These are phyloP conservation scores for Paxillus involutus DNA, from an alignment of 768 basidiomycete genomes.

Conservation along the genomic window DNA sequence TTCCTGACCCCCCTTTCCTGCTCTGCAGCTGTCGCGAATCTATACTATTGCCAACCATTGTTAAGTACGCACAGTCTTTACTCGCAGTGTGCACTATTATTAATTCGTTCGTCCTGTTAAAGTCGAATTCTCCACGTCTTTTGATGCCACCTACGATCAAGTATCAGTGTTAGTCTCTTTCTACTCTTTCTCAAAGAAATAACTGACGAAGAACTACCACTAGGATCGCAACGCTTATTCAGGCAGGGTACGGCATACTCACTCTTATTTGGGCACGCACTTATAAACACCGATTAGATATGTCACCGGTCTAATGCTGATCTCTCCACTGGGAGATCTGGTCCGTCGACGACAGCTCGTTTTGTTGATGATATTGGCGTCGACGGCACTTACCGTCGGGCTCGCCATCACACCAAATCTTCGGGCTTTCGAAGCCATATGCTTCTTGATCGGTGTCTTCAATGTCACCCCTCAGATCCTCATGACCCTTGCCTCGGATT, in stretches of 20 bases:
- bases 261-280: not conserved
- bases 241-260: conserved; percentile 53
- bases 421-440: conserved; percentile 61
- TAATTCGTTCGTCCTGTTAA: not conserved
- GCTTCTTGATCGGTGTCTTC: conserved; percentile 67
- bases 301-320: conserved; percentile 67
- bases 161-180: conserved; percentile 29
- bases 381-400: conserved; percentile 65
- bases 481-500: conserved; percentile 77
- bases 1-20: not conserved
- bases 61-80: conserved; percentile 47
- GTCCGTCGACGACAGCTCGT: conserved; percentile 73
- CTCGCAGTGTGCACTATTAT: not conserved
- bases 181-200: not conserved
- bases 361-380: conserved; percentile 52
- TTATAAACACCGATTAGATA: conserved; percentile 44
- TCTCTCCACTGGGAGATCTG: conserved; percentile 83
- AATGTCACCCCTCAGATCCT: conserved; percentile 78
- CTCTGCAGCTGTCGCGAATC: conserved; percentile 57
- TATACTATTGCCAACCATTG: conserved; percentile 84
- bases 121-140: conserved; percentile 38
- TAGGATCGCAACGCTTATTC: conserved; percentile 65
- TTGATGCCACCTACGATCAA: conserved; percentile 36
- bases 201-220: conserved; percentile 4
- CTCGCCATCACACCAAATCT: conserved; percentile 62